Evolutionary conservation across 257 asterid genomes (phyloP).

Genomic region (Fraxinus quadrangulata): DNA sequence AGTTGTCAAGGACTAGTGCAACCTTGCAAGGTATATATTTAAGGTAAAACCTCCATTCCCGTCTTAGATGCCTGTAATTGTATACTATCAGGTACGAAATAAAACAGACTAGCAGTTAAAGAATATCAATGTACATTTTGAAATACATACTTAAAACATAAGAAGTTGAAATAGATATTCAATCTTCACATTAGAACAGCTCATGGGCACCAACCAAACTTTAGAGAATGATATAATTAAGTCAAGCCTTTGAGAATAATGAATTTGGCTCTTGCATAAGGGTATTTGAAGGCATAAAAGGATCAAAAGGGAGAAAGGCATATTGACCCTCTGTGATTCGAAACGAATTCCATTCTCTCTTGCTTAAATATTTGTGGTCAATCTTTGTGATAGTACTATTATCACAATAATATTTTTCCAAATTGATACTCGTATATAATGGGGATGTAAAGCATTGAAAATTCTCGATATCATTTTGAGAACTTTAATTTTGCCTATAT

Average conservation of each 20-base stretch:
- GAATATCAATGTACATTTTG: not conserved
- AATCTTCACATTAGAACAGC: not conserved
- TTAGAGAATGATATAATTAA: not conserved
- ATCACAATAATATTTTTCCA: not conserved
- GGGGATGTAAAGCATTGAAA: not conserved
- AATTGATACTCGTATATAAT: not conserved
- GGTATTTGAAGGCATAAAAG: not conserved
- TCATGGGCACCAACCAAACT: not conserved
- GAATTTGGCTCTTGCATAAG: not conserved
- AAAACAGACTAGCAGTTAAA: conserved; percentile 1
- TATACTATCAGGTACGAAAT: conserved; percentile 15
- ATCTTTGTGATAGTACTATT: not conserved
- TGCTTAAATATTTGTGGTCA: not conserved
- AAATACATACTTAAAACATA: not conserved
- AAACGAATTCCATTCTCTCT: not conserved
- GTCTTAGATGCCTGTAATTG: conserved; percentile 63
- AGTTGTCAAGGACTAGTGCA: conserved; percentile 61
- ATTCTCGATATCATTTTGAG: not conserved
- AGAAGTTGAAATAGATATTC: not conserved
- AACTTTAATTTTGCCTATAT: not conserved
- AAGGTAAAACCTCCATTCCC: conserved; percentile 61
- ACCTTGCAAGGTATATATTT: conserved; percentile 71
- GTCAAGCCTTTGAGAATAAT: not conserved
- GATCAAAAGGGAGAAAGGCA: not conserved
- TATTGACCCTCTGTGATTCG: not conserved